Conservation (phyloP, 768 basidiomycete genomes). For the Tephrocybe sp. region DNA sequence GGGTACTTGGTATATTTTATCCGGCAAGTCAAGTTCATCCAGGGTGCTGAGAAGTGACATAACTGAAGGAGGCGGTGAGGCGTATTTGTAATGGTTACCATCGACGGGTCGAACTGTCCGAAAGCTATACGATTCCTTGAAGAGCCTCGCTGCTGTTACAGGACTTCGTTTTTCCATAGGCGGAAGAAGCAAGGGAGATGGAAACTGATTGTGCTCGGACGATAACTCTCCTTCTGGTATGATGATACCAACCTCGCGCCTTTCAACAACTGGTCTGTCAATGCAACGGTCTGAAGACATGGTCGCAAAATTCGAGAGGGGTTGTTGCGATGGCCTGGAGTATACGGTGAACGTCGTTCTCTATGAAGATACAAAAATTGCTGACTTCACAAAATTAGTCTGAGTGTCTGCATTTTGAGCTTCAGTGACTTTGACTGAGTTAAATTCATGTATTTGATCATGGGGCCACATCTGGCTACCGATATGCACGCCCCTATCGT, state of each 20-base stretch:
- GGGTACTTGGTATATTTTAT: constrained; percentile 72
- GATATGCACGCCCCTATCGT: neutral
- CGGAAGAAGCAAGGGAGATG: constrained; percentile 8
- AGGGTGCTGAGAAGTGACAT: constrained; percentile 46
- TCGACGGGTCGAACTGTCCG: constrained; percentile 24
- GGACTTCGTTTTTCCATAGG: neutral
- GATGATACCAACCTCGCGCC: too few relatives aligned
- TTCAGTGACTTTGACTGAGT: neutral
- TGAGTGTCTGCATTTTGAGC: too few relatives aligned
- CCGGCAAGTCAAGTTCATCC: constrained; percentile 48
- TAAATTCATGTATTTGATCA: neutral
- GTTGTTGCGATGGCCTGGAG: too few relatives aligned
- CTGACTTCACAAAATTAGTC: too few relatives aligned
- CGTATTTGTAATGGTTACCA: constrained; percentile 48
- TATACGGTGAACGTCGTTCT: too few relatives aligned
- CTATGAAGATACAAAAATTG: too few relatives aligned
- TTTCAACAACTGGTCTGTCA: too few relatives aligned
- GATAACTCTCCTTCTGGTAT: neutral
- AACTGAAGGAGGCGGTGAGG: constrained; percentile 47
- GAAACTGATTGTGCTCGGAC: neutral
- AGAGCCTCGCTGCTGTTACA: constrained; percentile 4
- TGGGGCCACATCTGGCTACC: constrained; percentile 2
- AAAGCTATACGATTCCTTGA: constrained; percentile 28
- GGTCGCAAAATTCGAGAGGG: too few relatives aligned
- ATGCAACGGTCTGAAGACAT: too few relatives aligned